Evolutionary conservation across 805 yeast genomes (phyloP).

Genomic region (Starmerella geochares): DNA sequence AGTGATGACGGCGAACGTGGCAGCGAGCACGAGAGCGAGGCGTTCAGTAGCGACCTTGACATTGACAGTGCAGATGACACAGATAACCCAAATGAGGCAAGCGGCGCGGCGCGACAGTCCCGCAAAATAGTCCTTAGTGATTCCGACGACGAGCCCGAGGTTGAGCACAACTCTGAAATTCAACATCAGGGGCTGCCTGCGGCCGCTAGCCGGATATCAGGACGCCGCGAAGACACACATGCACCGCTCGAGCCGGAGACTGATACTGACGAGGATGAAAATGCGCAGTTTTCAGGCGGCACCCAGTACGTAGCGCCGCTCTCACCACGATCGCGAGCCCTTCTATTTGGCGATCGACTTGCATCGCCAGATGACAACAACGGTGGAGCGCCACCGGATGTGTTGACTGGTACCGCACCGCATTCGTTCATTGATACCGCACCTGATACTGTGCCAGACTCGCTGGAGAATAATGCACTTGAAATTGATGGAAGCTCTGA

Average conservation of each 20-base stretch:
- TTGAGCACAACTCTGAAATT: not conserved
- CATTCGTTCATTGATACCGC: not conserved
- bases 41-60: slow-evolving; percentile 7
- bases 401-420: too few species aligned
- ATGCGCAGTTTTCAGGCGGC: slow-evolving; percentile 2
- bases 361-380: too few species aligned
- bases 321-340: slow-evolving; percentile 6
- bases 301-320: slow-evolving; percentile 14
- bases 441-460: not conserved
- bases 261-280: not conserved
- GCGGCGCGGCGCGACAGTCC: not conserved
- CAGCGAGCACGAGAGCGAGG: not conserved
- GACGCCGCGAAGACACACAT: not conserved
- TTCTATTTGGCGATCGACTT: slow-evolving; percentile 2
- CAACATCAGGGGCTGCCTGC: too few species aligned
- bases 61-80: not conserved
- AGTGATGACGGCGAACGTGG: slow-evolving; percentile 8
- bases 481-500: not conserved
- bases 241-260: not conserved
- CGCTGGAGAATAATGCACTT: too few species aligned
- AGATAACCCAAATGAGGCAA: not conserved
- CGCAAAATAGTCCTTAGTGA: slow-evolving; percentile 9
- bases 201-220: too few species aligned
- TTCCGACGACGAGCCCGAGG: slow-evolving; percentile 9
- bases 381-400: too few species aligned